These are phyloP conservation scores for Xylariaceae sp. DNA, from an alignment of 2,329 filamentous ascomycete genomes.

Conservation along the genomic window DNA sequence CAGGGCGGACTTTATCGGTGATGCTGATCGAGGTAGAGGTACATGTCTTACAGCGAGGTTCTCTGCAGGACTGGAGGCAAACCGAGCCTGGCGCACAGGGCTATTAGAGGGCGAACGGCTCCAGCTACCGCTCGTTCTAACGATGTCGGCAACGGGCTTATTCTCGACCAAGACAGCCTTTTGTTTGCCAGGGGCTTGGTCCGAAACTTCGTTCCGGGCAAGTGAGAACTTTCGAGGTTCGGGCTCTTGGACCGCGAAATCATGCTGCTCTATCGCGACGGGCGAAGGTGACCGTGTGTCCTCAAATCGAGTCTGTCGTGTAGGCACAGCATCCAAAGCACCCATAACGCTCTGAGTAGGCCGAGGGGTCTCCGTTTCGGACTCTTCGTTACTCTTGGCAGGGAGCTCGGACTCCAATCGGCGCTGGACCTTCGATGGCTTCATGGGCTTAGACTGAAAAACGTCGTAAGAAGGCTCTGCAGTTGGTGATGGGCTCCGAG, in stretches of 20 bases:
- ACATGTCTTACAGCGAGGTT: slow-evolving; percentile 59
- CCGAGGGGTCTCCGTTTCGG: slow-evolving; percentile 6
- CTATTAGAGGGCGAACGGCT: slow-evolving; percentile 50
- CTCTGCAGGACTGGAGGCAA: slow-evolving; percentile 52
- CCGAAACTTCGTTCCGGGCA: slow-evolving; percentile 8
- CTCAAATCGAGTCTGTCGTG: slow-evolving; percentile 28
- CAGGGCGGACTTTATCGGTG: slow-evolving; percentile 72
- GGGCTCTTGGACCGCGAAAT: slow-evolving; percentile 6
- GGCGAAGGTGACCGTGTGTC: slow-evolving; percentile 12
- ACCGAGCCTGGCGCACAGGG: slow-evolving; percentile 65
- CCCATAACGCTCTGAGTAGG: slow-evolving; percentile 24
- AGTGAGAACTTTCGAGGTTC: slow-evolving; percentile 1
- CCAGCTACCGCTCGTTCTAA: slow-evolving; percentile 12
- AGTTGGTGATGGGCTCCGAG: slow-evolving; percentile 1
- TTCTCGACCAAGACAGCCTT: slow-evolving; percentile 17
- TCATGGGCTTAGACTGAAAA: slow-evolving; percentile 1
- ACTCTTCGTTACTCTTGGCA: slow-evolving; percentile 34
- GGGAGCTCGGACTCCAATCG: slow-evolving; percentile 41
- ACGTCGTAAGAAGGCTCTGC: not conserved
- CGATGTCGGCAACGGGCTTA: slow-evolving; percentile 22
- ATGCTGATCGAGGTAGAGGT: slow-evolving; percentile 66
- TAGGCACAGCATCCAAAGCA: slow-evolving; percentile 34
- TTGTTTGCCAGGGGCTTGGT: slow-evolving; percentile 11
- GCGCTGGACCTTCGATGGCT: slow-evolving; percentile 39
- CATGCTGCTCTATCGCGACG: not conserved